Evolutionary conservation across 2,329 filamentous ascomycete genomes (phyloP), one percentile per base, ranked within the genome.

Genomic region (Xylaria sp.): DNA sequence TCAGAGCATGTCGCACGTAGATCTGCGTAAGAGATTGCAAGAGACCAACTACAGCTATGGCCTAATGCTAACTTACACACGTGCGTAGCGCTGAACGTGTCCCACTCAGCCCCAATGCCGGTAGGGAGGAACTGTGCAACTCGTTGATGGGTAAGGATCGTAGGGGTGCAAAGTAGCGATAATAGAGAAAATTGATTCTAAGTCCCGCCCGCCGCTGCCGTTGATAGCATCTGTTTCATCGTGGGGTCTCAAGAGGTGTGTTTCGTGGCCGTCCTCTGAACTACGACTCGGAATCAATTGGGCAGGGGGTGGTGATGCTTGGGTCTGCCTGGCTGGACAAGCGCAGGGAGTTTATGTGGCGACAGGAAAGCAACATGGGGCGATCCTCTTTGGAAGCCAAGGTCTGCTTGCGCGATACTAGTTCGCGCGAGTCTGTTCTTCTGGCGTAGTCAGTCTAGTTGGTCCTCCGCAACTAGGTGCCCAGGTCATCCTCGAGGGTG

Each of bases 401-500:
- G 50, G 51, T 54, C 54, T 28, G 54, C 46, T 63, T 44, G 34
- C 28, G 25, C 44, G 44, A 59, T 50, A 37, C 37, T 67, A 12
- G 34, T 39, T 39, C 34, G 52, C n/a, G 10, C 52, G 52, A 37
- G 18, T 39, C 18, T 56, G 13, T 52, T 28, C 23, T 52, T n/a
- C 25, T 13, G 25, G 23, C 18, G 34, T 9, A 37, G 34, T 37
- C 34, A 37, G 34, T 37, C 34, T 37, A 9, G 12, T 6, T 37
- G 23, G 4, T 23, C 13, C 41, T 44, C 15, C 41, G 13, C 18
- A 46, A 7, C 41, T 46, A 7, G 15, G 7, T 44, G 15, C 13
- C 10, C 41, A 46, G 41, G 15, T 46, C 15, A 46, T 46, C 41
- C 15, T 5, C 41, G 13, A 46, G 41, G 15, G 6, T 46, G 15